A percentile compares a stretch with the other conserved stretches of the same genome.
Conservation (phyloP, 2,329 filamentous ascomycete species). For the Colletotrichum lentis region DNA sequence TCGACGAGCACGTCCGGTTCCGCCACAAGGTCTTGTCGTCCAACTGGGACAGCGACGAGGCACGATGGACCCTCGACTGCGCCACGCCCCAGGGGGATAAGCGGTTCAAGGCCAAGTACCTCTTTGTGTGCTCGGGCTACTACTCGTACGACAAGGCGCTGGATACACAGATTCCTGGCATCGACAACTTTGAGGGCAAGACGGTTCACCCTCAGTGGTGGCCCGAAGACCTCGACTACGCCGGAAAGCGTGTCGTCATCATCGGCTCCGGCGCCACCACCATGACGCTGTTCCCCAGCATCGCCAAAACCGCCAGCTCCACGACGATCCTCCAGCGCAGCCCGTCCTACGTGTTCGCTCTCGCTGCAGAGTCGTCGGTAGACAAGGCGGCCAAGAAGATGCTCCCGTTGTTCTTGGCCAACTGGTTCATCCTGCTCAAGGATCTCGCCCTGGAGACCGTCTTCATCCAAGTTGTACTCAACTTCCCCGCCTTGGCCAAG, state of each 20-base stretch:
- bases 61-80: conserved; percentile 63
- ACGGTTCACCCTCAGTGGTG: conserved; percentile 79
- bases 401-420: conserved; percentile 58
- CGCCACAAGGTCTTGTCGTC: conserved; percentile 57
- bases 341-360: conserved; percentile 72
- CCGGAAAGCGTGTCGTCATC: conserved; percentile 72
- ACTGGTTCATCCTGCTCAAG: conserved; percentile 59
- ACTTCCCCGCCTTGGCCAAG: conserved; percentile 61
- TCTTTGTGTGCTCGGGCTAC: conserved; percentile 71
- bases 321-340: conserved; percentile 85
- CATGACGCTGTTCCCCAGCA: conserved; percentile 75
- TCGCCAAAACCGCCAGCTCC: conserved; percentile 69
- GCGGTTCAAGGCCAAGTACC: conserved; percentile 58
- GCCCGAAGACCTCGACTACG: conserved; percentile 73
- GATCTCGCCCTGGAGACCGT: conserved; percentile 57
- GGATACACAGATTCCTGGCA: conserved; percentile 68
- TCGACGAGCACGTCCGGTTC: conserved; percentile 63
- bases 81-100: conserved; percentile 43
- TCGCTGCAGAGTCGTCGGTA: conserved; percentile 53
- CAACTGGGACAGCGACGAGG: conserved; percentile 64
- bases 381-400: conserved; percentile 51
- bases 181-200: conserved; percentile 71
- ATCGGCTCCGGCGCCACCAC: conserved; percentile 83
- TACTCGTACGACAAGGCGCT: conserved; percentile 75
- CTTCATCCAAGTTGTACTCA: conserved; percentile 59